phyloP scores from a whole-genome alignment of 805 yeast genomes.

The Kuraishia ogatae region DNA sequence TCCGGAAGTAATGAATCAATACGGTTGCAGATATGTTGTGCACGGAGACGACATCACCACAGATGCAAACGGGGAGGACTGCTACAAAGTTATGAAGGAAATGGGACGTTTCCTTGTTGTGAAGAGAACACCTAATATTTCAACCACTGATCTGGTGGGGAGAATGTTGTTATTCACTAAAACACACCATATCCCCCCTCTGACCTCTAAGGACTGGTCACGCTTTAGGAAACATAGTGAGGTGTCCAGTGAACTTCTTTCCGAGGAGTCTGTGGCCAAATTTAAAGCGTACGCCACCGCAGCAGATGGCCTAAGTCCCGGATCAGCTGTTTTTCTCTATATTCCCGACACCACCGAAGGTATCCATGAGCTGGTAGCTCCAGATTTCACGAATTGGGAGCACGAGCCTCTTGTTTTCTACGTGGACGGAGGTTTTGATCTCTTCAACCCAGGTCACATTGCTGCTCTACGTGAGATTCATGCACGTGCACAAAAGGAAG shows the following conservation, averaged over 20 bases:
- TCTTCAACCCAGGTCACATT: slow-evolving; percentile 91
- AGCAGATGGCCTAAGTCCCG: slow-evolving; percentile 46
- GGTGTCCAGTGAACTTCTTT: slow-evolving; percentile 13
- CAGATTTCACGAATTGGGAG: slow-evolving; percentile 15
- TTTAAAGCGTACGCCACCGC: slow-evolving; percentile 54
- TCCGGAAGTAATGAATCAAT: slow-evolving; percentile 66
- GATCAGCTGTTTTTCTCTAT: slow-evolving; percentile 48
- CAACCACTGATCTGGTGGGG: slow-evolving; percentile 91
- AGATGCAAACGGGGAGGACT: slow-evolving; percentile 91
- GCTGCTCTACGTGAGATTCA: slow-evolving; percentile 50
- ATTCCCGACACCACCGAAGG: slow-evolving; percentile 17
- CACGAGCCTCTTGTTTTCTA: slow-evolving; percentile 29
- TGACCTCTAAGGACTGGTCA: slow-evolving; percentile 18
- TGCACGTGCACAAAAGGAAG: slow-evolving; percentile 24
- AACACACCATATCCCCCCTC: slow-evolving; percentile 41
- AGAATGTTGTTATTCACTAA: slow-evolving; percentile 64
- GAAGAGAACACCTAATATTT: slow-evolving; percentile 86
- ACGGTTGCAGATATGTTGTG: slow-evolving; percentile 82
- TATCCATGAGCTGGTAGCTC: slow-evolving; percentile 25
- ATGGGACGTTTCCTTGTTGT: slow-evolving; percentile 85
- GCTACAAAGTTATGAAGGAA: slow-evolving; percentile 78
- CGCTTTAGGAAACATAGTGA: background rate
- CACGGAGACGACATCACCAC: slow-evolving; percentile 98
- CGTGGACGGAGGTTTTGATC: slow-evolving; percentile 81
- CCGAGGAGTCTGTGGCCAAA: slow-evolving; percentile 28